These are phyloP conservation scores for Mesotaenium endlicherianum DNA, from an alignment of 139 green algal species.

Conservation along the genomic window DNA sequence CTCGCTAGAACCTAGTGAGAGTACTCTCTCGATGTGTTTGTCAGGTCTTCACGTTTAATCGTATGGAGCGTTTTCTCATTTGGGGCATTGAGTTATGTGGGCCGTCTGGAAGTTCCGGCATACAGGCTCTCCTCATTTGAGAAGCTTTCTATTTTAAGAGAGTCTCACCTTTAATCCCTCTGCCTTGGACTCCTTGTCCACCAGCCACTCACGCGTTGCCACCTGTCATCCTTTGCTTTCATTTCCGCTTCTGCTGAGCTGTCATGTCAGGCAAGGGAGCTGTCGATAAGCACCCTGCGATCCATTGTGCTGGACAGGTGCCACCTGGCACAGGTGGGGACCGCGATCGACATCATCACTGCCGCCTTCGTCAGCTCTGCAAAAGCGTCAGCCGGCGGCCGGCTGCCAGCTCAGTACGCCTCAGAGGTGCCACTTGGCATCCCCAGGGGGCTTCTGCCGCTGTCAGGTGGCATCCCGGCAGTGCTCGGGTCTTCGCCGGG, in stretches of 20 bases:
- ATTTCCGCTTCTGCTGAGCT: neutral
- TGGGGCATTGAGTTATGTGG: too few species aligned
- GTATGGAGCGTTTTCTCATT: too few species aligned
- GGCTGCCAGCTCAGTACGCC: neutral
- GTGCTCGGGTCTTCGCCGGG: neutral
- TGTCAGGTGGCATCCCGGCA: neutral
- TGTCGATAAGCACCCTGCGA: conserved; percentile 1
- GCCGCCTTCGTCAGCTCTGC: neutral
- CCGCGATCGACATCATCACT: conserved; percentile 25
- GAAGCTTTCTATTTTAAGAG: neutral
- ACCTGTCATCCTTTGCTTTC: neutral
- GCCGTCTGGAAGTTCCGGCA: neutral
- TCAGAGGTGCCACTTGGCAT: neutral
- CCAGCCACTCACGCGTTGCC: neutral
- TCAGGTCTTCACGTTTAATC: too few species aligned
- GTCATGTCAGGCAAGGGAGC: conserved; percentile 29
- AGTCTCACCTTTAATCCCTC: neutral
- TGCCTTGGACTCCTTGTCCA: neutral
- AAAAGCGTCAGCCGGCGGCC: neutral
- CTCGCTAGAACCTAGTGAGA: too few species aligned
- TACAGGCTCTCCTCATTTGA: neutral
- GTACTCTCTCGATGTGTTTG: too few species aligned
- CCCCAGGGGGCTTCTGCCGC: neutral
- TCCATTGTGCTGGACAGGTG: conserved; percentile 10
- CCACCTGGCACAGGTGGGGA: neutral